phyloP scores from a whole-genome alignment of 1,139 yeast species.

The Yamadazyma aaseri region DNA sequence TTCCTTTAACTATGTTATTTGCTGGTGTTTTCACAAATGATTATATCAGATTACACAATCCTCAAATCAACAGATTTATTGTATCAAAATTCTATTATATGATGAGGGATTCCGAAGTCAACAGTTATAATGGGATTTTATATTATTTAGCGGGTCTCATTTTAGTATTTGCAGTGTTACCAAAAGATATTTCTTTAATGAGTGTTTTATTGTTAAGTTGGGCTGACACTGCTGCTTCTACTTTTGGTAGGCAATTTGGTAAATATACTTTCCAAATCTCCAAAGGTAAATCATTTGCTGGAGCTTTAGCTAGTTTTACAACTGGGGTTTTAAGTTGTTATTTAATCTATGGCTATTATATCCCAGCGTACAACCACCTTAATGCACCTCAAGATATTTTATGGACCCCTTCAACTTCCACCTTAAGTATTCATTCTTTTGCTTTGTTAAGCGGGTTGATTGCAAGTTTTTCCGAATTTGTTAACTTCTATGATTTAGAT shows the following conservation, averaged over 20 bases:
- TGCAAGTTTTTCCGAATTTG: conserved; percentile 84
- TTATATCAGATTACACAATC: conserved; percentile 60
- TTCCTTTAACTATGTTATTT: conserved; percentile 56
- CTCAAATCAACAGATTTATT: conserved; percentile 60
- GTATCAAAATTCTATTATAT: conserved; percentile 70
- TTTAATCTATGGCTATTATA: conserved; percentile 66
- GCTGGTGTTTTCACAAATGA: conserved; percentile 62
- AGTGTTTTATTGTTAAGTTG: conserved; percentile 82
- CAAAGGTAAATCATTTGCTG: conserved; percentile 79
- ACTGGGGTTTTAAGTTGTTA: conserved; percentile 70
- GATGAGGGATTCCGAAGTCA: conserved; percentile 78
- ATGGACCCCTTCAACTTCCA: conserved; percentile 66
- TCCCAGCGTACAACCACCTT: conserved; percentile 55
- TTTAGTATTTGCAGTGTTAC: conserved; percentile 64
- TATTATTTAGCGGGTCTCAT: conserved; percentile 82
- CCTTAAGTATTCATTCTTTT: conserved; percentile 48
- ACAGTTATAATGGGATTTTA: conserved; percentile 73
- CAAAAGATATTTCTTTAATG: conserved; percentile 79
- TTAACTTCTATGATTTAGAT: conserved; percentile 72
- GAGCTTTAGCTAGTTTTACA: conserved; percentile 78
- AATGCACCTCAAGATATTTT: conserved; percentile 54
- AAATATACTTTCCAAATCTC: conserved; percentile 77
- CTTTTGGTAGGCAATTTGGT: conserved; percentile 84
- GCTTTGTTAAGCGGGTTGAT: conserved; percentile 71
- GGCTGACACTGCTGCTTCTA: conserved; percentile 98